Base-by-base conservation (phyloP, 306 rosid species). In the apple (Malus domestica) region DNA sequence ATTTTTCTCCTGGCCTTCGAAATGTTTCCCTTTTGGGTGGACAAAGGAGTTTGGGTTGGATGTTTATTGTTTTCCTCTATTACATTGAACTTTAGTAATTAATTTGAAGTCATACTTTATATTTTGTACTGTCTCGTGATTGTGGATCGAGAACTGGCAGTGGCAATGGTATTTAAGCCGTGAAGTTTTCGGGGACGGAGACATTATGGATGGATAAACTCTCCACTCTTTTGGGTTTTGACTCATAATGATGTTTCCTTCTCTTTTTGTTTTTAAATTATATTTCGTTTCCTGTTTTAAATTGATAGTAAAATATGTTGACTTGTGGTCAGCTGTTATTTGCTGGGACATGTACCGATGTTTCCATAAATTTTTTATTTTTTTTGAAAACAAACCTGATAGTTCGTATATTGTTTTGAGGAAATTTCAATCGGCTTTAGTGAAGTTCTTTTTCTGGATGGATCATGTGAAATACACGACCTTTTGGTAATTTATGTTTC, bases 181-280 rank as follows among this genome's bases (percentile, higher is more conserved):
- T 71, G 45, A 62, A 51, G 73, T 71, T 74, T 22, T 62, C 23
- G 27, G 22, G 32, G 33, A 70, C 54, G 57, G 27, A 68, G 62
- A 67, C 77, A 70, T 64, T 73, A 52, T 75, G 72, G 25, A 11
- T 75, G 74, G 14, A 11, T 62, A 25, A 67, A 18, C 62, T 61
- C 68, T 19, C 70, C 49, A 5, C 16, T 45, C 42, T 66, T 45
- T 54, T 65, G 40, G 13, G 52, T 46, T 49, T 49, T 49, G 19
- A 6, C 23, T 58, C 64, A 42, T 74, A 44, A 67, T 72, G 74
- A 58, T 49, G 51, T 9, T 29, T 46, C 35, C 18, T 60, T 6
- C 33, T 18, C 29, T 23, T 35, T 23, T 14, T 35, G 52, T 62
- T 15, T 25, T 67, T 54, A 20, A 14, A 15, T 49, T 49, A 49